Conservation (phyloP, 305 asterid species). For the Fraxinus baroniana region DNA sequence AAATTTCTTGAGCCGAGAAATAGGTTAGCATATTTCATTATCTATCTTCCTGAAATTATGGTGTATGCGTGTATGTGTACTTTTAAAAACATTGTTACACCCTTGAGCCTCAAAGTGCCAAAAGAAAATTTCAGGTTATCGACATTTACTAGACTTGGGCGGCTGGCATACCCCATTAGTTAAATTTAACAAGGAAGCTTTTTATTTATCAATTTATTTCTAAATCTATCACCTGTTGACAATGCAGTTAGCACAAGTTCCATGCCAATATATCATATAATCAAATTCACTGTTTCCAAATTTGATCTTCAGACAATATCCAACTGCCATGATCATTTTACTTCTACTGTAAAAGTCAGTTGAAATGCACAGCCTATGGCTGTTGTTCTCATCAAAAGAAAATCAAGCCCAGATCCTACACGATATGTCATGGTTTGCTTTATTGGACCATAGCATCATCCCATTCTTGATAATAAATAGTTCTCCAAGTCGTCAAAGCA, state of each 20-base stretch:
- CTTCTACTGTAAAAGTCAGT: background rate
- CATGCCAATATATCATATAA: background rate
- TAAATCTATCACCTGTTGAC: background rate
- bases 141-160: background rate
- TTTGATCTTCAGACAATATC: conserved; percentile 1
- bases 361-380: background rate
- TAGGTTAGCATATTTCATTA: conserved; percentile 1
- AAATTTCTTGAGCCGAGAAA: background rate
- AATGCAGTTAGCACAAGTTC: background rate
- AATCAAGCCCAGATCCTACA: background rate
- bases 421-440: conserved; percentile 16
- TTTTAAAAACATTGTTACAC: background rate
- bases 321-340: conserved; percentile 5
- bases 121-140: background rate
- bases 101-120: conserved; percentile 1
- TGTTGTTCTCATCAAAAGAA: background rate
- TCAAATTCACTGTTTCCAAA: conserved; percentile 7
- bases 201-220: background rate
- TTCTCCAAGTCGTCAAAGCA: conserved; percentile 8
- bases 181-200: background rate
- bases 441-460: conserved; percentile 9
- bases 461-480: background rate
- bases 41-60: background rate
- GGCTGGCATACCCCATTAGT: conserved; percentile 1
- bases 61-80: background rate